Evolutionary conservation across 2,329 filamentous ascomycete genomes (phyloP), one percentile per base, ranked within the genome.

Genomic region (Phialemoniopsis sp.): DNA sequence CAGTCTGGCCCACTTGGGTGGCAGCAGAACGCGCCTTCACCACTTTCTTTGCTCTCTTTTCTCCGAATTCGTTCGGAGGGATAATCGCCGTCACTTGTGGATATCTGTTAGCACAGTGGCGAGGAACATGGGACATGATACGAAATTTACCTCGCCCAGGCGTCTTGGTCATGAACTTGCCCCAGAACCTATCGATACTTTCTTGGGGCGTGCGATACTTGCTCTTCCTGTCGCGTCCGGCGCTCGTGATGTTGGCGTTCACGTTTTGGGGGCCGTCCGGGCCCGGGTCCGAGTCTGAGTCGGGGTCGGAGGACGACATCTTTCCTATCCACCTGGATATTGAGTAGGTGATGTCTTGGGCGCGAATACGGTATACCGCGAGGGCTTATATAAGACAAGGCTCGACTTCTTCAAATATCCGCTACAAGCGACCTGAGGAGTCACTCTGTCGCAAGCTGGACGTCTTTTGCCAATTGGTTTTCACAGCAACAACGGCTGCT

Each of bases 131-230:
- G 21, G 33, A 15, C 17, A 32, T 13, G 21, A 10, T 6, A 10
- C 6, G 21, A 26, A 26, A 41, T 40, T 15, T 34, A 75, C 76
- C 81, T 66, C 87, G 87, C 13, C 85, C 85, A 0, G 85, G 85
- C 18, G 73, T 73, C 53, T 82, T 85, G 37, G 81, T 80, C 13
- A 74, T 82, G 50, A 89, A 88, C 41, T 79, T 80, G 38, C 70
- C 62, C 86, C 85, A 90, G 55, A 89, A 89, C 44, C 84, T 76
- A 48, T 87, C 77, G 41, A 90, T 76, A 18, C 68, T 72, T 42
- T 79, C 72, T 56, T 90, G 86, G 0, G 85, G 84, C 8, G 78
- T 63, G 51, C 78, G 72, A 41, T 75, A 70, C 50, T 72, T 76
- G 21, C 21, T 26, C 10, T 36, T 26, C 21, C 10, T 26, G 21